phyloP scores from a whole-genome alignment of 2,329 filamentous ascomycete genomes.

The Clonostachys rhizophaga region DNA sequence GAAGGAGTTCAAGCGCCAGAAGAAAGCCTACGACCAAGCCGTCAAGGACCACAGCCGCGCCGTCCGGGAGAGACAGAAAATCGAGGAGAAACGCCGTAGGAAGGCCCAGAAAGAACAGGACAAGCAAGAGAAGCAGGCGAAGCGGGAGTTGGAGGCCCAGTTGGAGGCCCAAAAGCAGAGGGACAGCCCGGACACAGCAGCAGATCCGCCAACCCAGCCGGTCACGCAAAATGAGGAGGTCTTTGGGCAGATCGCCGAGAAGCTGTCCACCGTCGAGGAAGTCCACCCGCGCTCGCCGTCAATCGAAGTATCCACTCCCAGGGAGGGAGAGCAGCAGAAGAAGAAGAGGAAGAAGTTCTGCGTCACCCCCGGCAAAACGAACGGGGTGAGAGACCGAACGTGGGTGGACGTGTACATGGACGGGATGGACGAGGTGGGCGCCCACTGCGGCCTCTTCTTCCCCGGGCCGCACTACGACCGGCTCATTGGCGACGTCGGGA shows the following conservation, averaged over 20 bases:
- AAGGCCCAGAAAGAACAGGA: slow-evolving; percentile 30
- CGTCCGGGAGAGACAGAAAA: slow-evolving; percentile 57
- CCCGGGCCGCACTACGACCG: slow-evolving; percentile 67
- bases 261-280: neutral
- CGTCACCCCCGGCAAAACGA: slow-evolving; percentile 54
- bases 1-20: slow-evolving; percentile 57
- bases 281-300: neutral
- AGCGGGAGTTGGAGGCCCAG: slow-evolving; percentile 9
- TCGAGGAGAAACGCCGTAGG: slow-evolving; percentile 48
- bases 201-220: too few species aligned
- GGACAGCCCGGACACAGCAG: slow-evolving; percentile 1
- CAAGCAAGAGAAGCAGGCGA: slow-evolving; percentile 9
- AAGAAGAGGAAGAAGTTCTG: slow-evolving; percentile 62
- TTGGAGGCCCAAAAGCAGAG: slow-evolving; percentile 6
- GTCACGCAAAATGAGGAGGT: too few species aligned
- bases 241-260: neutral
- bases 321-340: neutral
- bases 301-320: neutral
- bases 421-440: slow-evolving; percentile 77
- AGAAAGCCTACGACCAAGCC: slow-evolving; percentile 62
- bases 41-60: slow-evolving; percentile 63
- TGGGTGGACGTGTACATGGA: slow-evolving; percentile 82
- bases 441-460: slow-evolving; percentile 80
- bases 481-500: slow-evolving; percentile 71
- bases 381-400: slow-evolving; percentile 57